Base-by-base conservation (phyloP, 768 basidiomycete species). In the Boletus coccyginus region DNA sequence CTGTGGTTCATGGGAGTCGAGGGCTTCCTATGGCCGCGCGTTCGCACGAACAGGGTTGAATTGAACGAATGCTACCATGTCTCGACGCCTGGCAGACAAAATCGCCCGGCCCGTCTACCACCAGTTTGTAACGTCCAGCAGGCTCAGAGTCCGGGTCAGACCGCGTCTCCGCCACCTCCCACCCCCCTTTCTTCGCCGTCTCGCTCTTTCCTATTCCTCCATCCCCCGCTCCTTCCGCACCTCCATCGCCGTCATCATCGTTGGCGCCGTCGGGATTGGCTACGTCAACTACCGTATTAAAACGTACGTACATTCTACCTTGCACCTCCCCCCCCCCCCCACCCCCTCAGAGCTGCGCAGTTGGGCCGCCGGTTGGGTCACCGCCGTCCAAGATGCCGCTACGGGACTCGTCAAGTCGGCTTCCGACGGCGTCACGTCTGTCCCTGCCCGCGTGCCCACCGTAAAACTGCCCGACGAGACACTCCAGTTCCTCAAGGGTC, bases 271-370 rank as follows among this genome's bases (percentile, higher is more conserved):
- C 9, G 88, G 92, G 0, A 75, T 95, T 53, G 92, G 92, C 5
- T 98, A 97, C 74, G 94, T 93, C 21, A 94, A 96, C 70, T 96
- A 95, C 77, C 94, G 94, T n/a, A 75, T 87, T 95, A 64, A 95
- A 98, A 77, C 92, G 95, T 93, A 59, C 61, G 81, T 73, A 32
- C 51, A 1, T 10, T 35, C 5, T 47, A 4, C 29, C 43, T 17
- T 16, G 21, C 16, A 33, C 24, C 50, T 48, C 8, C 6, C n/a
- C 17, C 39, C 14, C 13, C 14, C 56, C 5, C 52, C 54, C 42
- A 8, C 38, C 21, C 5, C 33, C 17, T 2, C 52, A 94, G 92
- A 93, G 70, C 78, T 92, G 65, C 78, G 82, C 63, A 87, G 82
- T 64, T 82, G 78, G 56, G 86, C 92, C 2, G 27, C 27, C 27